Conservation (phyloP, 2,329 filamentous ascomycete genomes). For the Colletotrichum sojae region DNA sequence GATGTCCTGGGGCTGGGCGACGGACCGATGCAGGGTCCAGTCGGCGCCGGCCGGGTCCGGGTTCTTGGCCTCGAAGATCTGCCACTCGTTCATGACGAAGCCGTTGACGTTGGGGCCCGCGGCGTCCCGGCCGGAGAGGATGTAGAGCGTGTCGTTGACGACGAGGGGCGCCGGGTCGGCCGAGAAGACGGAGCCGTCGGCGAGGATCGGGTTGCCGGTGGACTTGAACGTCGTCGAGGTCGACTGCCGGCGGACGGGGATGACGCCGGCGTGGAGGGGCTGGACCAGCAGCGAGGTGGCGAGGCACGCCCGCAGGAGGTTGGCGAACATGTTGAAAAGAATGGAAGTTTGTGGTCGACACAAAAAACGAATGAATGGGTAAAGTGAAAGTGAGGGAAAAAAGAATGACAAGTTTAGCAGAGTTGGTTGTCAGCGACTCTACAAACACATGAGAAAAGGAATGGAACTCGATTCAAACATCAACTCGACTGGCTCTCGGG, state of each 20-base stretch:
- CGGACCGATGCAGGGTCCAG: constrained; percentile 51
- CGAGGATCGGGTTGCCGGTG: constrained; percentile 53
- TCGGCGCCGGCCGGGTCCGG: constrained; percentile 49
- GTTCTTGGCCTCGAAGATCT: constrained; percentile 49
- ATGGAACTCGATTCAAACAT: constrained; percentile 1
- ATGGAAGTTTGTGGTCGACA: constrained; percentile 4
- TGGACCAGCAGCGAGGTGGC: constrained; percentile 28
- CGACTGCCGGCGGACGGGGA: constrained; percentile 32
- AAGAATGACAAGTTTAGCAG: constrained; percentile 8
- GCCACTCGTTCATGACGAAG: constrained; percentile 56
- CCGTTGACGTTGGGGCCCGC: constrained; percentile 48
- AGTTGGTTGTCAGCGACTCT: constrained; percentile 1
- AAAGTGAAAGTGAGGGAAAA: neutral
- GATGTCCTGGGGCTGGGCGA: constrained; percentile 49
- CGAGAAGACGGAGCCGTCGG: constrained; percentile 55
- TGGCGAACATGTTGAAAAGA: constrained; percentile 14
- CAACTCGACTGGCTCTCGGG: neutral
- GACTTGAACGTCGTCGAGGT: constrained; percentile 46
- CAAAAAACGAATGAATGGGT: neutral
- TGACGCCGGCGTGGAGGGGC: constrained; percentile 22
- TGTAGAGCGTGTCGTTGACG: constrained; percentile 53
- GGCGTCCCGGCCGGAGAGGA: constrained; percentile 53
- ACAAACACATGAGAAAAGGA: no score
- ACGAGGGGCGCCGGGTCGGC: constrained; percentile 57
- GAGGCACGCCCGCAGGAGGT: constrained; percentile 23